phyloP scores from a whole-genome alignment of 305 asterid genomes.

The Fraxinus floribunda region DNA sequence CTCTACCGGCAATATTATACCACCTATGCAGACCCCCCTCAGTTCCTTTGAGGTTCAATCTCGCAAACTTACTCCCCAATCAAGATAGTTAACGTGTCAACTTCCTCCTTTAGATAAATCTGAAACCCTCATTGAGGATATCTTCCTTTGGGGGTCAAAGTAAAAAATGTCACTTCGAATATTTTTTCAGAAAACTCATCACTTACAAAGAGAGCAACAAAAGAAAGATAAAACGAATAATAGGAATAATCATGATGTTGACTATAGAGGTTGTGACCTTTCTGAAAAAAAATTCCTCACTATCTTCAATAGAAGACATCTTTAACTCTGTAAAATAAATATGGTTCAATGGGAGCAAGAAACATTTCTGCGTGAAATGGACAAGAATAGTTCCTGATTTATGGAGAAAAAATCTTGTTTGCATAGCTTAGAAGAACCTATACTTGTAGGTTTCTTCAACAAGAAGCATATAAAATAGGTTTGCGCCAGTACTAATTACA shows the following conservation, averaged over 20 bases:
- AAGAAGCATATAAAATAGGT: background rate
- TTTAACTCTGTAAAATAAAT: background rate
- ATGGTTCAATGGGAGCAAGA: background rate
- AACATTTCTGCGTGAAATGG: background rate
- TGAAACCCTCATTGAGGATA: background rate
- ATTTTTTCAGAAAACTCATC: background rate
- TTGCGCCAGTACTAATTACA: background rate
- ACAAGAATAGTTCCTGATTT: background rate
- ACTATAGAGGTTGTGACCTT: background rate
- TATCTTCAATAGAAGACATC: background rate
- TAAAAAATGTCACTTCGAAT: background rate
- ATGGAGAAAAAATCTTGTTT: background rate
- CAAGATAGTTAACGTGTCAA: background rate
- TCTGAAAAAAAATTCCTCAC: background rate
- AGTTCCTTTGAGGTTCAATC: background rate
- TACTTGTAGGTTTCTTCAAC: background rate
- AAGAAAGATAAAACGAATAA: background rate
- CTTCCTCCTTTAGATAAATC: background rate
- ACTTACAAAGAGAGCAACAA: background rate
- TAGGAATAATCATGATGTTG: background rate
- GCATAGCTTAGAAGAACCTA: background rate
- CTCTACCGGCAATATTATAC: background rate
- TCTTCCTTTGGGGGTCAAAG: background rate
- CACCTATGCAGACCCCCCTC: background rate
- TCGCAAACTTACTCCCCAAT: background rate